Percentiles rank a stretch among this genome's conserved stretches.
Conservation (phyloP, 192 early-diverging fungal genomes). For the Umbelopsis sp. region DNA sequence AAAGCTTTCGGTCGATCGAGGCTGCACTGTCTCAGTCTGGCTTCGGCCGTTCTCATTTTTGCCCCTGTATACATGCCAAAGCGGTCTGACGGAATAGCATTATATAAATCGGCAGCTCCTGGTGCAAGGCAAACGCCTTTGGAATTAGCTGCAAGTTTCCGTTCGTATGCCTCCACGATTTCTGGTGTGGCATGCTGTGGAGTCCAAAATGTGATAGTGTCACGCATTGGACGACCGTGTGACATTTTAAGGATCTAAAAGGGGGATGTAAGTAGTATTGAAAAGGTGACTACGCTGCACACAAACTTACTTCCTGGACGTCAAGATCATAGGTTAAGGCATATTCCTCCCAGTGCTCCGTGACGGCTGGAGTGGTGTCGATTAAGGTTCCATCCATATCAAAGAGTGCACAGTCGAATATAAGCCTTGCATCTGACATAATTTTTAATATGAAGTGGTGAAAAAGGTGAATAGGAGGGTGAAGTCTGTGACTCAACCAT, state of each 20-base stretch:
- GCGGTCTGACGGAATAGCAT: slow-evolving; percentile 17
- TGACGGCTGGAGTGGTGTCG: slow-evolving; percentile 50
- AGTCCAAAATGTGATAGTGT: slow-evolving; percentile 46
- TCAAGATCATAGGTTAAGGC: slow-evolving; percentile 43
- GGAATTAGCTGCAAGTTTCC: slow-evolving; percentile 23
- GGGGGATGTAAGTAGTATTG: neutral
- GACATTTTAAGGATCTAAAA: slow-evolving; percentile 43
- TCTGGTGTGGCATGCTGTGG: slow-evolving; percentile 32
- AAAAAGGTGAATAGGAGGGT: neutral
- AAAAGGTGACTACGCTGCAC: neutral
- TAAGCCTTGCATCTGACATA: neutral
- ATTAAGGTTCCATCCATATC: slow-evolving; percentile 54
- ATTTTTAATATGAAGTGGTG: neutral
- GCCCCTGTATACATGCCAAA: slow-evolving; percentile 51
- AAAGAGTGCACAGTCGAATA: slow-evolving; percentile 17
- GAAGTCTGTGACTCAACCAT: too few relatives aligned
- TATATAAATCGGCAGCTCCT: slow-evolving; percentile 37
- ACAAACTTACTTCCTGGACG: slow-evolving; percentile 28
- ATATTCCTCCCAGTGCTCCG: slow-evolving; percentile 46
- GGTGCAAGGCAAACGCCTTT: slow-evolving; percentile 50
- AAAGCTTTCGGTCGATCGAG: slow-evolving; percentile 34
- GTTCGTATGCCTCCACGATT: slow-evolving; percentile 18
- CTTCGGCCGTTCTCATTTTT: slow-evolving; percentile 38
- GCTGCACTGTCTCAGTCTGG: slow-evolving; percentile 41
- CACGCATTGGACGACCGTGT: slow-evolving; percentile 51